Conservation (phyloP, 805 yeast species). For the Nakazawaea populi region DNA sequence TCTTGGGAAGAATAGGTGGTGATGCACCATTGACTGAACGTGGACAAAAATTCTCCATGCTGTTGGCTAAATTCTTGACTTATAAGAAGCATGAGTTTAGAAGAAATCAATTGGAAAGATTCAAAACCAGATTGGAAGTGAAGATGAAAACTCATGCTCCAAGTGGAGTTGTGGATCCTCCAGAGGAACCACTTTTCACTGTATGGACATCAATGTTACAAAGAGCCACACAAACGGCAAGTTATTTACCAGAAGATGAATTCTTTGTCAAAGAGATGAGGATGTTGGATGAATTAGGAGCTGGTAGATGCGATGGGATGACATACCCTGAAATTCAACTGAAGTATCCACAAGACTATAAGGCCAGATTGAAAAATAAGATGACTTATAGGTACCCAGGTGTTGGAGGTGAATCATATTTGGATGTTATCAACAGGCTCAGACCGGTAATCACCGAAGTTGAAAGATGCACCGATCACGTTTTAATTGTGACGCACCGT, state of each 20-base stretch:
- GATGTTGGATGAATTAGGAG: constrained; percentile 90
- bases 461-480: constrained; percentile 86
- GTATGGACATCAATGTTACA: constrained; percentile 90
- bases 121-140: constrained; percentile 38
- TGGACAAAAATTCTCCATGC: constrained; percentile 68
- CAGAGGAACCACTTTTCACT: constrained; percentile 71
- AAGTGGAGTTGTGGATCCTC: constrained; percentile 24
- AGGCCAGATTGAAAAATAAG: constrained; percentile 69
- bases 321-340: constrained; percentile 82
- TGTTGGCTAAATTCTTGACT: constrained; percentile 70
- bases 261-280: constrained; percentile 84
- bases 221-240: constrained; percentile 75
- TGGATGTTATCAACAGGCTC: constrained; percentile 87
- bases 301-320: constrained; percentile 89
- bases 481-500: constrained; percentile 78
- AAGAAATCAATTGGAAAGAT: constrained; percentile 49
- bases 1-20: constrained; percentile 86
- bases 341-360: constrained; percentile 71
- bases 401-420: constrained; percentile 91
- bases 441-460: constrained; percentile 89
- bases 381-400: constrained; percentile 91
- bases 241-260: constrained; percentile 63
- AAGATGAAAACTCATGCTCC: constrained; percentile 25
- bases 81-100: constrained; percentile 67
- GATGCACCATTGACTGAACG: constrained; percentile 76